Evolutionary conservation across 345 rosid species (phyloP).

Genomic region (Lenwebbia sp.): DNA sequence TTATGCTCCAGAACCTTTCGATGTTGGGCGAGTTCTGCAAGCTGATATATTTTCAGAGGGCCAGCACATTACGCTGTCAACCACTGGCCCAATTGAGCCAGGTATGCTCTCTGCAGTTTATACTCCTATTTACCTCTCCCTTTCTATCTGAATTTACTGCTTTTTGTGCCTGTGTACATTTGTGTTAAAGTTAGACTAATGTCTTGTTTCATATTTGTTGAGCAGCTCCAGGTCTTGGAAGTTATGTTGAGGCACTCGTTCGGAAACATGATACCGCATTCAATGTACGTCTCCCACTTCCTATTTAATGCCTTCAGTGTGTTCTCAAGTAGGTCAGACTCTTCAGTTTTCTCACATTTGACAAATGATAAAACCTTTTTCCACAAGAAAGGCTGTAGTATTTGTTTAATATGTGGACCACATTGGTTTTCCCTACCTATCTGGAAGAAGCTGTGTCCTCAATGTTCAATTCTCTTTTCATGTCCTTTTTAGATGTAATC

Average conservation of each 20-base stretch:
- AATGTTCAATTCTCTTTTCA: not conserved
- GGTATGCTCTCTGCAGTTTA: constrained; percentile 23
- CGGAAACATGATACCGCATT: constrained; percentile 83
- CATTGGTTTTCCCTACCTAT: not conserved
- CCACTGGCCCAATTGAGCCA: constrained; percentile 72
- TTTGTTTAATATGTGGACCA: not conserved
- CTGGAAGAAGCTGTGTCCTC: not conserved
- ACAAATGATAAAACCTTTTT: not conserved
- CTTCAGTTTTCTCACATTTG: not conserved
- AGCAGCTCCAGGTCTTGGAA: constrained; percentile 94
- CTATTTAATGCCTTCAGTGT: not conserved
- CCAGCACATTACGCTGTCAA: constrained; percentile 40
- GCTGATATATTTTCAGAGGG: constrained; percentile 53
- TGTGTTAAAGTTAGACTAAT: not conserved
- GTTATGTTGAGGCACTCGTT: constrained; percentile 90
- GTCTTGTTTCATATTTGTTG: constrained; percentile 4
- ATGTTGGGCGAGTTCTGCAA: constrained; percentile 68
- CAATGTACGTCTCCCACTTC: constrained; percentile 37
- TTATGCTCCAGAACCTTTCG: constrained; percentile 93
- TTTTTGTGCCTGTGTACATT: not conserved
- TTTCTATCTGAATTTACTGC: not conserved
- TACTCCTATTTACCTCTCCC: not conserved
- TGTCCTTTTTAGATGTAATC: not conserved
- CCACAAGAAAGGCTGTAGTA: not conserved
- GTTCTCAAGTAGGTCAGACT: not conserved